Evolutionary conservation across 1,284 basidiomycete genomes (phyloP).

Genomic region (Tylopilus orsonianus): DNA sequence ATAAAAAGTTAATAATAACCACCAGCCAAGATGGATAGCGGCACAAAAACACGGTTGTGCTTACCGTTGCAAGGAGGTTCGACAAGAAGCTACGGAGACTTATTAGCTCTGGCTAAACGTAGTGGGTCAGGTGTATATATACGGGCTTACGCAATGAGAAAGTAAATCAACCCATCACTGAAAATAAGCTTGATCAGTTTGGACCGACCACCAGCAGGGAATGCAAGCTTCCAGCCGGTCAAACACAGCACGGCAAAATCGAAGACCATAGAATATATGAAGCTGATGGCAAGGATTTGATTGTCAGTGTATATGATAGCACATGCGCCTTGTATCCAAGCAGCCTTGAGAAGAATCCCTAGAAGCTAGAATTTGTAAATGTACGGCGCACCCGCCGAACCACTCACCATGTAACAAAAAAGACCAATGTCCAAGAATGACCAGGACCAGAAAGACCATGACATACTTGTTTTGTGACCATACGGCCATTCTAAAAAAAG

Average conservation of each 20-base stretch:
- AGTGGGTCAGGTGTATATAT: constrained; percentile 6
- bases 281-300: constrained; percentile 57
- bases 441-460: constrained; percentile 48
- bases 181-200: constrained; percentile 66
- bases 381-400: background rate
- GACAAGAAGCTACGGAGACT: constrained; percentile 52
- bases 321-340: constrained; percentile 53
- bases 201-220: constrained; percentile 44
- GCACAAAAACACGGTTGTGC: constrained; percentile 6
- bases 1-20: too few relatives aligned
- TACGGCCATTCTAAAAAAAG: constrained; percentile 57
- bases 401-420: constrained; percentile 68
- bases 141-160: constrained; percentile 63
- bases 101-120: constrained; percentile 1
- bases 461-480: constrained; percentile 66
- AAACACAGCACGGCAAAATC: constrained; percentile 62
- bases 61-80: constrained; percentile 65
- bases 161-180: constrained; percentile 69
- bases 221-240: constrained; percentile 59
- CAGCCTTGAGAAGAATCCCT: constrained; percentile 63
- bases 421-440: constrained; percentile 77
- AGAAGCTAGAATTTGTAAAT: constrained; percentile 2
- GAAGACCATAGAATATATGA: constrained; percentile 73
- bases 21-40: background rate
- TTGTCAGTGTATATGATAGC: constrained; percentile 56